Conservation (phyloP, 345 rosid genomes). For the Euphorbia lathyris region DNA sequence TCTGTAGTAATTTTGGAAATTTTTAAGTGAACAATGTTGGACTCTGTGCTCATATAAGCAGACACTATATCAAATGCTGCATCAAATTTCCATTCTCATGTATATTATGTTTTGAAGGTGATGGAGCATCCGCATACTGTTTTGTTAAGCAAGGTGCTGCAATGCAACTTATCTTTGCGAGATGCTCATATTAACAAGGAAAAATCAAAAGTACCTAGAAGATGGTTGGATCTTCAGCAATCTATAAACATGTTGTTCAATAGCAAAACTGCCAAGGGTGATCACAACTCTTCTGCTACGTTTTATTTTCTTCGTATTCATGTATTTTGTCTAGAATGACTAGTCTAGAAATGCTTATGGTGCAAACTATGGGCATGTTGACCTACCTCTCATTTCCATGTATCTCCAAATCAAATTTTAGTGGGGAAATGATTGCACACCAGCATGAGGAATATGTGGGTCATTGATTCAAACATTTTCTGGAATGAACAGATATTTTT, state of each 20-base stretch:
- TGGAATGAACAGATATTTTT: background rate
- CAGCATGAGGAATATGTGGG: background rate
- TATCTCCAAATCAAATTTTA: background rate
- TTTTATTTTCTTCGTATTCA: background rate
- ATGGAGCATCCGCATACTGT: conserved; percentile 93
- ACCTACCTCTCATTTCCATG: background rate
- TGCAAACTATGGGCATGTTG: background rate
- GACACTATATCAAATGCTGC: background rate
- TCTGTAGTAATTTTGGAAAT: background rate
- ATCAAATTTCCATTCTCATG: conserved; percentile 6
- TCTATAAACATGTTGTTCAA: conserved; percentile 72
- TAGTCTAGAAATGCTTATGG: background rate
- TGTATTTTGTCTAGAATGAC: background rate
- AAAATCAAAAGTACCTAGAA: conserved; percentile 33
- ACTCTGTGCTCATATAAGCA: background rate
- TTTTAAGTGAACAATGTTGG: background rate
- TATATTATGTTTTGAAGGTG: conserved; percentile 45
- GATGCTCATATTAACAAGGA: conserved; percentile 53
- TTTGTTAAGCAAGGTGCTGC: conserved; percentile 65
- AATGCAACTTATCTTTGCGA: conserved; percentile 57
- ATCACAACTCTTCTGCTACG: conserved; percentile 4
- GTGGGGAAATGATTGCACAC: background rate
- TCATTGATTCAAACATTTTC: background rate
- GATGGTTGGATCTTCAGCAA: conserved; percentile 91
- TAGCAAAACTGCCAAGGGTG: conserved; percentile 76